A percentile compares a stretch with the other conserved stretches of the same genome.
phyloP scores from a whole-genome alignment of 192 early-diverging fungal species.

The Piromyces finnis region DNA sequence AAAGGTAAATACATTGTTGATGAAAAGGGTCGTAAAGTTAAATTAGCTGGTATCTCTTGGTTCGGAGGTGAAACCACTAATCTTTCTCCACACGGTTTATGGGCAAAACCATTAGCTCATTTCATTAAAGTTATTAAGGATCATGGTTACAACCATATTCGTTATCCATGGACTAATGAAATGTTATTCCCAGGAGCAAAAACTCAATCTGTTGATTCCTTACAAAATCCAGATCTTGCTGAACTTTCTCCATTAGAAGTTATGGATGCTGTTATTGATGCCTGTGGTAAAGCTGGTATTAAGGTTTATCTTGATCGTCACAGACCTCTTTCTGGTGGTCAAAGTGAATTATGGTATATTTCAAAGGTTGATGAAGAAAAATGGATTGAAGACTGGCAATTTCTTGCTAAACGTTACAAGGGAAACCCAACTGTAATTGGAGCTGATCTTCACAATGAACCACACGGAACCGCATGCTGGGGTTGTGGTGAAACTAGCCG shows the following conservation, averaged over 20 bases:
- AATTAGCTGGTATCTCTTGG: slow-evolving; percentile 7
- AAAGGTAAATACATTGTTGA: slow-evolving; percentile 4
- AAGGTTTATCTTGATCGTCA: slow-evolving; percentile 10
- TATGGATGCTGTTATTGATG: slow-evolving; percentile 10
- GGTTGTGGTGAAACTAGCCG: slow-evolving; percentile 3
- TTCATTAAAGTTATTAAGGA: neutral
- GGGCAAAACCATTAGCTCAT: neutral
- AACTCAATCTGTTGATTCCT: slow-evolving; percentile 2
- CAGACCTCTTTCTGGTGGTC: slow-evolving; percentile 3
- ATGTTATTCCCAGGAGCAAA: slow-evolving; percentile 1
- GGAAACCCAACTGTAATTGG: slow-evolving; percentile 5
- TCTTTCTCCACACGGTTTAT: slow-evolving; percentile 4
- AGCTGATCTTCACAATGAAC: slow-evolving; percentile 10
- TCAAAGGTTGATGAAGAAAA: slow-evolving; percentile 4
- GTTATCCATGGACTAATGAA: slow-evolving; percentile 11
- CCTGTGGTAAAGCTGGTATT: slow-evolving; percentile 5
- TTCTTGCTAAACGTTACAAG: slow-evolving; percentile 8
- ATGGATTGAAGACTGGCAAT: slow-evolving; percentile 11
- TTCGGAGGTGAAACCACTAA: slow-evolving; percentile 4
- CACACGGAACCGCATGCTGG: slow-evolving; percentile 9
- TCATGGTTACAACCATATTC: slow-evolving; percentile 5
- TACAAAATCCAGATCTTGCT: slow-evolving; percentile 8
- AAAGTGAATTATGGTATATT: slow-evolving; percentile 11
- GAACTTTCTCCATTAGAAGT: slow-evolving; percentile 5
- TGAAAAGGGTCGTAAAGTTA: slow-evolving; percentile 2